phyloP scores from a whole-genome alignment of 305 asterid species.

The Fraxinus ornus region DNA sequence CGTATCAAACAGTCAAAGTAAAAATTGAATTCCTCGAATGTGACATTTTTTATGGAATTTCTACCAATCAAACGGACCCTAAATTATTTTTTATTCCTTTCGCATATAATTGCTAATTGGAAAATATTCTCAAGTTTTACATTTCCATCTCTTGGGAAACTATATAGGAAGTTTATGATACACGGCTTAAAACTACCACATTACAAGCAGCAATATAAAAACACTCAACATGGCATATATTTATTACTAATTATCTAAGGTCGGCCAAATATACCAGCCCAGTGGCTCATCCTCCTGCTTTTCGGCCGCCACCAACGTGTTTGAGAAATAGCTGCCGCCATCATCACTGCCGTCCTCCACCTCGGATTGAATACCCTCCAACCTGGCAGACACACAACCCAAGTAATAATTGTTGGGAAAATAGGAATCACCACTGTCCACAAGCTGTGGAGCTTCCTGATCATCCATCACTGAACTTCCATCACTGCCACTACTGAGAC shows the following conservation, averaged over 20 bases:
- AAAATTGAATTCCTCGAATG: too few species aligned
- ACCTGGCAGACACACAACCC: conserved; percentile 21
- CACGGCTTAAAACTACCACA: neutral
- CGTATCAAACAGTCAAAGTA: too few species aligned
- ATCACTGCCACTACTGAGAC: conserved; percentile 40
- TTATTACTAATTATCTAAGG: conserved; percentile 13
- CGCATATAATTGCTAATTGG: conserved; percentile 16
- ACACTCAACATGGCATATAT: neutral
- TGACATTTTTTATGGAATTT: too few species aligned
- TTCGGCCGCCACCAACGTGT: conserved; percentile 31
- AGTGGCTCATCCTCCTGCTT: conserved; percentile 49
- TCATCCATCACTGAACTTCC: conserved; percentile 50
- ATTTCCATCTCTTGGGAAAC: neutral
- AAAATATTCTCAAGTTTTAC: neutral
- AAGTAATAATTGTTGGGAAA: conserved; percentile 29
- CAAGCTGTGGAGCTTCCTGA: conserved; percentile 37
- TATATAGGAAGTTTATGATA: neutral
- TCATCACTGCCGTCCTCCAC: conserved; percentile 46
- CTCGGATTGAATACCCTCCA: conserved; percentile 33
- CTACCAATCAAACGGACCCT: too few species aligned
- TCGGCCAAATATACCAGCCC: conserved; percentile 77
- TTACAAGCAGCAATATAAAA: neutral
- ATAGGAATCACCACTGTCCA: conserved; percentile 48
- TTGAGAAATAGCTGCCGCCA: conserved; percentile 34
- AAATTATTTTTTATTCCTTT: neutral